Conservation (phyloP, 345 rosid genomes). For the Populus simonii region DNA sequence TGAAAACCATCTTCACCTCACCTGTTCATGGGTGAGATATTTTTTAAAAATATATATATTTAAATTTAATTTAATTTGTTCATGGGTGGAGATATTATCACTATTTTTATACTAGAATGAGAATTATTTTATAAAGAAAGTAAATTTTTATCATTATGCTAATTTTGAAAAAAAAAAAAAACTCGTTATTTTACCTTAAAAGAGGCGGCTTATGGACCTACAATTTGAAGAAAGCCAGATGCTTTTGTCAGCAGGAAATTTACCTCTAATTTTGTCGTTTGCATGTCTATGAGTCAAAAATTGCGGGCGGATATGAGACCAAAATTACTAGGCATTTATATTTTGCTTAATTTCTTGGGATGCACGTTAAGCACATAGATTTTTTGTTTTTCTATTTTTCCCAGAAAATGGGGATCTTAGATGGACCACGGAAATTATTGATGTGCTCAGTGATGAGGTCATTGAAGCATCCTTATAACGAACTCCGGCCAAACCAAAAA, state of each 20-base stretch:
- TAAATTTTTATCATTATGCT: too few relatives aligned
- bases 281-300: neutral
- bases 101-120: too few relatives aligned
- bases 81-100: too few relatives aligned
- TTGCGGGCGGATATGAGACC: neutral
- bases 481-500: neutral
- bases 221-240: neutral
- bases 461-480: neutral
- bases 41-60: too few relatives aligned
- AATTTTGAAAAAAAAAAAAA: too few relatives aligned
- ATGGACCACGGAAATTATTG: neutral
- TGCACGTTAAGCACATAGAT: slow-evolving; percentile 1
- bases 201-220: neutral
- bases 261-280: neutral
- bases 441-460: neutral
- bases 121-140: too few relatives aligned
- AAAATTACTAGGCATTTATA: neutral
- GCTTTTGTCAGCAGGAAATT: neutral
- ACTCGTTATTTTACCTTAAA: neutral
- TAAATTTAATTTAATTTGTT: too few relatives aligned
- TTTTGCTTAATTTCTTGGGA: neutral
- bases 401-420: neutral
- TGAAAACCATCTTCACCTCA: neutral
- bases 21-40: too few relatives aligned
- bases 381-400: neutral